Evolutionary conservation across 306 rosid genomes (phyloP), one percentile per base, ranked within the genome.

Genomic region (Boehmeria nivea): DNA sequence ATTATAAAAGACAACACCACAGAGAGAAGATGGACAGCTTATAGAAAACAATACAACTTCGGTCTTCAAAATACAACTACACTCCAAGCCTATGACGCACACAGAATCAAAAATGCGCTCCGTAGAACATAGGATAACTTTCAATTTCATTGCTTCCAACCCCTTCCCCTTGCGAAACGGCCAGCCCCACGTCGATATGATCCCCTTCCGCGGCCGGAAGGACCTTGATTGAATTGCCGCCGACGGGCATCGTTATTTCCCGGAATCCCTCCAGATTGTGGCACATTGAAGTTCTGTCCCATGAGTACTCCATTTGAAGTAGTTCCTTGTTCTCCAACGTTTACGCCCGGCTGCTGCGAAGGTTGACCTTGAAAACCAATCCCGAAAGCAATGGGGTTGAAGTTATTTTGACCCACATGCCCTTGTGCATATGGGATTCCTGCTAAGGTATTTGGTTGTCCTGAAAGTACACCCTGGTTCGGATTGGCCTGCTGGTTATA

Each of bases 401-500:
- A 47, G n/a, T 38, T 64, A 52, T 56, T 74, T 78, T 76, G 85
- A 68, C 72, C 86, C 43, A 58, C 20, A 63, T 67, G 54, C 21
- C 84, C 95, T 39, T 25, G 80, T 8, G 74, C 63, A 63, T 15
- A 69, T 6, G 64, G 25, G 33, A 78, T 65, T 61, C 79, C 94
- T 16, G 57, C 53, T 65, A 73, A 67, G 24, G 63, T 47, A 70
- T 81, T 71, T 36, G 61, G 57, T 36, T 70, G 76, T 16, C 69
- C 81, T 17, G 72, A 55, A n/a, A n/a, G 23, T 69, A 49, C 69
- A 72, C 59, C 67, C 22, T 65, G 81, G 63, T 15, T 55, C 13
- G 76, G 78, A 69, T 61, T 66, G 3, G 61, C 20, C 48, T 76
- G 90, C 78, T 71, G 86, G 60, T 64, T 75, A 64, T 75, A 78